Base-by-base conservation (phyloP, 495 filamentous ascomycete species). In the Tuber calosporum region DNA sequence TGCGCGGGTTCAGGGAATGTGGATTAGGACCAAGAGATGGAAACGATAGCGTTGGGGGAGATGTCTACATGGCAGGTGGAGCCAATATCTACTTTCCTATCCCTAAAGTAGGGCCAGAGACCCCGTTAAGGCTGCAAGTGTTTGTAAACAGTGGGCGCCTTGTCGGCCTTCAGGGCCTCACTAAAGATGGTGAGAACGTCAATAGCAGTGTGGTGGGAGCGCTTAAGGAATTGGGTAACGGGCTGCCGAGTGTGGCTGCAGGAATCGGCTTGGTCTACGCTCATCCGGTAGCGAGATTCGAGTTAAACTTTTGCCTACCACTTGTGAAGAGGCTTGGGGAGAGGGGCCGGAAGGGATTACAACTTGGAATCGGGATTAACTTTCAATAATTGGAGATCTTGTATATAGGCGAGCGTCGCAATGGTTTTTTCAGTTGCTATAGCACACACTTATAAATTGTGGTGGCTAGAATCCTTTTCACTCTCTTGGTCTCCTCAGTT, bases 191-290 rank as follows among this genome's bases (percentile, higher is more conserved):
- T 8, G 79, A 79, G 7, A 87, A 87, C 39, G 85, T 88, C 69
- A 87, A 85, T 37, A 84, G 84, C 72, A 84, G 86, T 69, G 76
- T 84, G 38, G 13, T 20, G 67, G 81, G 82, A 4, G 88, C 89
- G 66, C 86, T 91, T 36, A 84, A 83, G 70, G 90, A 93, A 76
- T 83, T 97, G 66, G 84, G 84, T 6, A 90, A 90, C 69, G 92
- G 90, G 6, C 82, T 94, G 58, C 95, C 95, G 19, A 97, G 93
- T 80, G 83, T 93, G 37, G 90, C 95, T 4, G 95, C 92, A 2
- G 95, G 95, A 37, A 82, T 97, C 39, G 95, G 95, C 4, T 81
- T 99, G 20, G 93, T 99, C 22, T 99, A 99, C 82, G 96, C 93
- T 36, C 93, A 96, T 82, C 92, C 92, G 0, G 88, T 92, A 9